phyloP scores from a whole-genome alignment of 2,329 filamentous ascomycete species.

The Fonsecaea pugnacius region DNA sequence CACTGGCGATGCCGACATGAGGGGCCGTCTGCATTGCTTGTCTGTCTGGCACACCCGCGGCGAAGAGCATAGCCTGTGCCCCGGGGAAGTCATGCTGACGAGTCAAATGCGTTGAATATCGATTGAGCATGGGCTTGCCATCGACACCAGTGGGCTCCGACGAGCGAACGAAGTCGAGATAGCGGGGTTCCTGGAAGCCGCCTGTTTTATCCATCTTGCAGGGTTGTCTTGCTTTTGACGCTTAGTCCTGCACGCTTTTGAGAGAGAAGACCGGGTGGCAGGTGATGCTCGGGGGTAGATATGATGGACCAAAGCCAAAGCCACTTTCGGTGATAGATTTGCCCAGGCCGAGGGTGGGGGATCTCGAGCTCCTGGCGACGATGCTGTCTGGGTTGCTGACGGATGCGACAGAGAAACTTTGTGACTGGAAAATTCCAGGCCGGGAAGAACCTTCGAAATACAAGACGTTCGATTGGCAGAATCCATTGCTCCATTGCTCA shows the following conservation, averaged over 20 bases:
- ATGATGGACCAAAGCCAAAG: neutral
- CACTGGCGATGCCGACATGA: constrained; percentile 86
- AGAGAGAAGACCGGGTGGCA: neutral
- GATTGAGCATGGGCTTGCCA: constrained; percentile 73
- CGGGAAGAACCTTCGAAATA: neutral
- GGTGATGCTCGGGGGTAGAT: neutral
- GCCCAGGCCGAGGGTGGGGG: neutral
- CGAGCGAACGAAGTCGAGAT: constrained; percentile 62
- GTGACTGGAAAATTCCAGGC: neutral
- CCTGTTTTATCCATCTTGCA: constrained; percentile 15
- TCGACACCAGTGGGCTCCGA: constrained; percentile 58
- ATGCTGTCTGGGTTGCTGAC: neutral
- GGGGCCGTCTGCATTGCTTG: constrained; percentile 87
- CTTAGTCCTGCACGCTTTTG: neutral
- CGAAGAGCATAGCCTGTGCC: constrained; percentile 95
- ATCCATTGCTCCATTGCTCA: neutral
- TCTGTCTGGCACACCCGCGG: constrained; percentile 80
- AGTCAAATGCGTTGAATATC: constrained; percentile 82
- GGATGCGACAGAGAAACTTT: neutral
- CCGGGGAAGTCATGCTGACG: constrained; percentile 87
- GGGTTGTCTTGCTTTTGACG: neutral
- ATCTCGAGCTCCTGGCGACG: neutral
- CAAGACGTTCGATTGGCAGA: neutral
- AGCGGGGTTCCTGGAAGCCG: constrained; percentile 46
- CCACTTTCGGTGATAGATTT: neutral